Conservation (phyloP, 257 asterid genomes). For the Echites panduratus region DNA sequence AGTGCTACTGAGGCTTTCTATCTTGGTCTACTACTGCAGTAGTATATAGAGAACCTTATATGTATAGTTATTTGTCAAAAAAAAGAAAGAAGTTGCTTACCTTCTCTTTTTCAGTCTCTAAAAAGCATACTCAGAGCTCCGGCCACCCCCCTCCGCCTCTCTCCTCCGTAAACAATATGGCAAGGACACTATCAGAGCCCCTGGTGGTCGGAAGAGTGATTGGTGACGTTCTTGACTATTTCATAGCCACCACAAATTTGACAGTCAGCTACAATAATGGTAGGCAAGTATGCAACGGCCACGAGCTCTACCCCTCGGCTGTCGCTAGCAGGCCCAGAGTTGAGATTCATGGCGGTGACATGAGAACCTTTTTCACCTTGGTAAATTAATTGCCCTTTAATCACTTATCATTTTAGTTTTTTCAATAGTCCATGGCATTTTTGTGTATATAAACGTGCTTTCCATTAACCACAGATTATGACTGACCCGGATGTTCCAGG, state of each 20-base stretch:
- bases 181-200: slow-evolving; percentile 42
- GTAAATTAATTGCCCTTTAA: slow-evolving; percentile 18
- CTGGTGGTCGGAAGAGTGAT: slow-evolving; percentile 69
- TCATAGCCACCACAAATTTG: slow-evolving; percentile 43
- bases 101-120: not conserved
- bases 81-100: not conserved
- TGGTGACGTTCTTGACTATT: slow-evolving; percentile 68
- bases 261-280: slow-evolving; percentile 35
- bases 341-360: slow-evolving; percentile 52
- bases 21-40: not conserved
- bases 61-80: not conserved
- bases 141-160: not conserved
- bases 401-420: not conserved
- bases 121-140: not conserved
- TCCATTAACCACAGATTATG: slow-evolving; percentile 43
- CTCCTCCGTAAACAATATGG: slow-evolving; percentile 18
- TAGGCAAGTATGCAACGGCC: slow-evolving; percentile 63
- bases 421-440: not conserved
- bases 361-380: slow-evolving; percentile 73
- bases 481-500: slow-evolving; percentile 92
- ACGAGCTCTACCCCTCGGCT: slow-evolving; percentile 66
- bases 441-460: too few species aligned
- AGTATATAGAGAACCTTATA: not conserved
- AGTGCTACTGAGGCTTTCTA: too few species aligned
- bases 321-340: slow-evolving; percentile 46